Percentiles rank a stretch among this genome's conserved stretches.
phyloP scores from a whole-genome alignment of 345 rosid genomes.

The Populus davidiana region DNA sequence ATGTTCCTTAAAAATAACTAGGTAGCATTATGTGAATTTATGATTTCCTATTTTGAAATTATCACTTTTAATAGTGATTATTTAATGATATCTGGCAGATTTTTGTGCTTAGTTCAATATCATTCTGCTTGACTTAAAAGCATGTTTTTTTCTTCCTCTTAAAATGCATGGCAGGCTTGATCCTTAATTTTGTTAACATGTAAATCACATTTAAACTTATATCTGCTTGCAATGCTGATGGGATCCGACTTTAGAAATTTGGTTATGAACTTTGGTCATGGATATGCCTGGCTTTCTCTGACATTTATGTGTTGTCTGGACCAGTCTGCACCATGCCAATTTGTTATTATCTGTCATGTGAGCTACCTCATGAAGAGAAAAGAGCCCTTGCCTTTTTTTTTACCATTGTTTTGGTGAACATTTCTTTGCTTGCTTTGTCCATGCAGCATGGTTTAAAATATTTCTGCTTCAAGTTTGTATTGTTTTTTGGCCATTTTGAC shows the following conservation, averaged over 20 bases:
- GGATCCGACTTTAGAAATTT: not conserved
- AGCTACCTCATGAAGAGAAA: not conserved
- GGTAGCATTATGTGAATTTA: not conserved
- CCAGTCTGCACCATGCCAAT: not conserved
- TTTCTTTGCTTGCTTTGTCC: not conserved
- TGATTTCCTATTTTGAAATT: not conserved
- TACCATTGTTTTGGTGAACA: not conserved
- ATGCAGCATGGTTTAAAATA: not conserved
- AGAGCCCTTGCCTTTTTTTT: not conserved
- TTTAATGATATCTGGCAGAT: not conserved
- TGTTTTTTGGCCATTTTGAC: constrained; percentile 9
- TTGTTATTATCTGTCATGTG: not conserved
- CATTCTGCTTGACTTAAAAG: not conserved
- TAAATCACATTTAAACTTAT: not conserved
- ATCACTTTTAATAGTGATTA: not conserved
- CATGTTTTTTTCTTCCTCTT: not conserved
- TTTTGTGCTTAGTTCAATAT: not conserved
- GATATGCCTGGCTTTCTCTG: not conserved
- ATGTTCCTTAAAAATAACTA: not conserved
- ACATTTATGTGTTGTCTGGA: not conserved
- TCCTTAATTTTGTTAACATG: not conserved
- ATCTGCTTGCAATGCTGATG: not conserved
- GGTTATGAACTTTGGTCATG: not conserved
- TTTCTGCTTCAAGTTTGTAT: not conserved
- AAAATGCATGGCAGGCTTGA: not conserved